Evolutionary conservation across 495 filamentous ascomycete genomes (phyloP).

Genomic region (Penicillium alfredii): DNA sequence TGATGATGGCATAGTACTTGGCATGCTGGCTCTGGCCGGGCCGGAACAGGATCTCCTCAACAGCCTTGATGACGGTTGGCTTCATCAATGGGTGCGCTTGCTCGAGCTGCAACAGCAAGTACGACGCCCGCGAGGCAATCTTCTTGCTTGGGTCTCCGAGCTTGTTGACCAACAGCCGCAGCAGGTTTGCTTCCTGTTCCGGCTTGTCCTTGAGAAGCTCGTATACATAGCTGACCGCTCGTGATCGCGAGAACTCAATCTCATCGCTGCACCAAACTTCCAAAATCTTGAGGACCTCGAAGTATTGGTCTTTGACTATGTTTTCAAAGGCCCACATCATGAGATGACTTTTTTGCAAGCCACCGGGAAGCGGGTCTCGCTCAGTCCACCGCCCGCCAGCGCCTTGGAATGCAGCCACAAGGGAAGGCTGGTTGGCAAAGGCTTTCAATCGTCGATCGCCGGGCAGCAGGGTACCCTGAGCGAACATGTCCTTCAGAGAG

Average conservation of each 20-base stretch:
- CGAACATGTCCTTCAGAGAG: slow-evolving; percentile 89
- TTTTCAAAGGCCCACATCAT: slow-evolving; percentile 91
- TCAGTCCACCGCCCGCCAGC: slow-evolving; percentile 54
- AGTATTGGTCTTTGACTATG: slow-evolving; percentile 86
- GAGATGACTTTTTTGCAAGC: slow-evolving; percentile 65
- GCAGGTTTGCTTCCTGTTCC: slow-evolving; percentile 91
- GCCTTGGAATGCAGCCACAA: slow-evolving; percentile 61
- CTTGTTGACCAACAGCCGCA: slow-evolving; percentile 90
- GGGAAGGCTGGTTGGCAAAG: slow-evolving; percentile 74
- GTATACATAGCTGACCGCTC: slow-evolving; percentile 81
- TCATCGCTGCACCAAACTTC: slow-evolving; percentile 91
- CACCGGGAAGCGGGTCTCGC: slow-evolving; percentile 60
- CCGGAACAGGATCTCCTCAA: slow-evolving; percentile 85
- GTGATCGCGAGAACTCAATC: slow-evolving; percentile 80
- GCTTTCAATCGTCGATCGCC: slow-evolving; percentile 69
- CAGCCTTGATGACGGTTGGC: slow-evolving; percentile 67
- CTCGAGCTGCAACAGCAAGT: slow-evolving; percentile 83
- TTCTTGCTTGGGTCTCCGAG: slow-evolving; percentile 91
- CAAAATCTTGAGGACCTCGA: slow-evolving; percentile 81
- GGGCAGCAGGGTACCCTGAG: slow-evolving; percentile 78
- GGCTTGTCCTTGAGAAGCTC: slow-evolving; percentile 91
- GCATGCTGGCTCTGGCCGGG: slow-evolving; percentile 81
- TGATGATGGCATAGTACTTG: slow-evolving; percentile 94
- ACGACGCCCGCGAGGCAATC: slow-evolving; percentile 86
- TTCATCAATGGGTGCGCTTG: slow-evolving; percentile 91